Conservation (phyloP, 2,329 filamentous ascomycete species). For the Madurella fahalii region DNA sequence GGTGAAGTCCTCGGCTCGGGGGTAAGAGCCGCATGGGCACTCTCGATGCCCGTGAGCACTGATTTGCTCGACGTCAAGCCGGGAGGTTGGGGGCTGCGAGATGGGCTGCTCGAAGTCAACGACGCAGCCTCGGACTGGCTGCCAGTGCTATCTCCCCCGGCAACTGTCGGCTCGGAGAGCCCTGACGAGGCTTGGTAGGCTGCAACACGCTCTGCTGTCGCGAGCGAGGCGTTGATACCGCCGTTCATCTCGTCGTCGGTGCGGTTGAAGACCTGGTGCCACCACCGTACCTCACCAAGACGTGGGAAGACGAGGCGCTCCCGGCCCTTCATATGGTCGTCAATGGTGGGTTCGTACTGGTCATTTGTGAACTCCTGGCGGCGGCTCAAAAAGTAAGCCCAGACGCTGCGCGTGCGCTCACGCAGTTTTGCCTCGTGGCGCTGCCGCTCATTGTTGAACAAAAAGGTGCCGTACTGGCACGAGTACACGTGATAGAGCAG, state of each 20-base stretch:
- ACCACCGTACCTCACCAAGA: slow-evolving; percentile 81
- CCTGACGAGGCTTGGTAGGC: slow-evolving; percentile 29
- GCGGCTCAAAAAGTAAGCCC: slow-evolving; percentile 89
- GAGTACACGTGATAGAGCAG: slow-evolving; percentile 92
- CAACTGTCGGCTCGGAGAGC: slow-evolving; percentile 15
- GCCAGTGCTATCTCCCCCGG: background rate
- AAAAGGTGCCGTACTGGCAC: slow-evolving; percentile 93
- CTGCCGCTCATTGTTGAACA: slow-evolving; percentile 93
- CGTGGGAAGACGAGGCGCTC: slow-evolving; percentile 82
- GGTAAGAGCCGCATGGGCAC: slow-evolving; percentile 49
- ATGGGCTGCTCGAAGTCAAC: slow-evolving; percentile 15
- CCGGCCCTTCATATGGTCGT: slow-evolving; percentile 74
- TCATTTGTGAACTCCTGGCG: slow-evolving; percentile 78
- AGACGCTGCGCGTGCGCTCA: slow-evolving; percentile 79
- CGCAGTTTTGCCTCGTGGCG: slow-evolving; percentile 64
- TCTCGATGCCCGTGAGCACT: slow-evolving; percentile 57
- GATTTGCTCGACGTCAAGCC: slow-evolving; percentile 43
- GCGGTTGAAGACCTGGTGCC: slow-evolving; percentile 82
- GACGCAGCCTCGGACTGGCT: slow-evolving; percentile 14
- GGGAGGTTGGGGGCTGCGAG: slow-evolving; percentile 37
- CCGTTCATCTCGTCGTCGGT: slow-evolving; percentile 92
- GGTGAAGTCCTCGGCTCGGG: slow-evolving; percentile 33
- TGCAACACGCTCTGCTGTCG: slow-evolving; percentile 41
- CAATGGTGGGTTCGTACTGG: slow-evolving; percentile 67
- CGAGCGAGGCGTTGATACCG: slow-evolving; percentile 50